phyloP scores from a whole-genome alignment of 208 protist genomes.

The Crithidia thermophila region DNA sequence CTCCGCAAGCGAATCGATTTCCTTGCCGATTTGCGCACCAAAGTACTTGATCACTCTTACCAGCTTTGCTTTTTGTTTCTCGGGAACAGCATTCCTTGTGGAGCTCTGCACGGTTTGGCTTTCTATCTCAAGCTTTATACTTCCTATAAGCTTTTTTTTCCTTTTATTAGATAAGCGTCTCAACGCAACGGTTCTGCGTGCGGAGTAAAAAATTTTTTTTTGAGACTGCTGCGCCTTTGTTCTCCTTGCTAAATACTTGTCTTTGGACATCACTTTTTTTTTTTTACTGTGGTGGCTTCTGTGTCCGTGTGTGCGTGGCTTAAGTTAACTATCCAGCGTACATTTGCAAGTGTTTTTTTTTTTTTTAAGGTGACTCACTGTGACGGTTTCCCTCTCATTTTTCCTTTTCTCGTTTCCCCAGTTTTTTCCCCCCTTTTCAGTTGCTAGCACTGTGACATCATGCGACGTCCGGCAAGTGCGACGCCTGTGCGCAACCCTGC shows the following conservation, averaged over 20 bases:
- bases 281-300: neutral
- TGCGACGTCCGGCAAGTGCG: slow-evolving; percentile 20
- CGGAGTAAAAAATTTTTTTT: neutral
- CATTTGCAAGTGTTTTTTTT: neutral
- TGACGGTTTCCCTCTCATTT: neutral
- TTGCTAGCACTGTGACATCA: slow-evolving; percentile 7
- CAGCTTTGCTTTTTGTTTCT: no score
- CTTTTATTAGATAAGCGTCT: no score
- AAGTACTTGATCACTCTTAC: no score
- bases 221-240: neutral
- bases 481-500: slow-evolving; percentile 13
- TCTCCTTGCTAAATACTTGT: neutral
- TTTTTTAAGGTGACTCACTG: neutral
- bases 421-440: slow-evolving; percentile 2
- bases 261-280: neutral
- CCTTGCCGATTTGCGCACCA: no score
- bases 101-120: no score
- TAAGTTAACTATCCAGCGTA: no score
- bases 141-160: no score
- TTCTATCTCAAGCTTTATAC: no score
- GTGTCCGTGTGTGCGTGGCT: neutral
- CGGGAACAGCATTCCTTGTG: no score
- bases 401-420: neutral
- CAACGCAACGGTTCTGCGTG: no score
- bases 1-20: no score